Base-by-base conservation (phyloP, 2,329 filamentous ascomycete genomes). In the Diaporthe vexans region DNA sequence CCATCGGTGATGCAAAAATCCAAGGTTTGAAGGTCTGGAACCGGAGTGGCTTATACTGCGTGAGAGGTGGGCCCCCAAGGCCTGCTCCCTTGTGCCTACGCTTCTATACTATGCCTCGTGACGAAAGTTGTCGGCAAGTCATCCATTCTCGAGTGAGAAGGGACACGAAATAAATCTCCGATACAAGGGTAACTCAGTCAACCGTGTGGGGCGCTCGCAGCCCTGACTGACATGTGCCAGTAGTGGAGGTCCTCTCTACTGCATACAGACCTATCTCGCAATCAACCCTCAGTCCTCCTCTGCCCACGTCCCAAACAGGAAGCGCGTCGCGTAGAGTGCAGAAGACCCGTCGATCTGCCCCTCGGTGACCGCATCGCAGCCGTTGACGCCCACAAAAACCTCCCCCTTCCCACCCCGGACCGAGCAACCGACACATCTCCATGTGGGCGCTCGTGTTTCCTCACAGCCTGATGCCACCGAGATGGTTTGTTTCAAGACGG, bases 41-140 rank as follows among this genome's bases (percentile, higher is more conserved):
- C 63, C 63, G 29, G 63, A 46, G 63, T 67, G 63, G 63, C 63
- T 67, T 67, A 67, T 67, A 67, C 63, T 67, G 63, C 63, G 46
- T 52, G 63, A 35, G 43, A 51, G 29, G 61, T 67, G 61, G 61
- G 61, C 29, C 43, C 58, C 61, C 51, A 46, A 48, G 46, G 35
- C 43, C n/a, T 21, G 46, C 43, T 35, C 21, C 29, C 46, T 24
- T 24, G 46, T n/a, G 24, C 7, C 40, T 19, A 26, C 3, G 21
- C 11, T 37, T 37, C 35, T 37, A 11, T 10, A 40, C 37, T 40
- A 40, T 37, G 61, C 61, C 61, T 52, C 21, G 11, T 29, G 17
- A 51, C 13, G 9, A 51, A 35, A 51, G 26, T 24, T 24, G 29
- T 29, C 61, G 61, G 46, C 43, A 67, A 4, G 17, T 48, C 19